Conservation (phyloP, 2,329 filamentous ascomycete species). For the Aspergillus ochraceus region DNA sequence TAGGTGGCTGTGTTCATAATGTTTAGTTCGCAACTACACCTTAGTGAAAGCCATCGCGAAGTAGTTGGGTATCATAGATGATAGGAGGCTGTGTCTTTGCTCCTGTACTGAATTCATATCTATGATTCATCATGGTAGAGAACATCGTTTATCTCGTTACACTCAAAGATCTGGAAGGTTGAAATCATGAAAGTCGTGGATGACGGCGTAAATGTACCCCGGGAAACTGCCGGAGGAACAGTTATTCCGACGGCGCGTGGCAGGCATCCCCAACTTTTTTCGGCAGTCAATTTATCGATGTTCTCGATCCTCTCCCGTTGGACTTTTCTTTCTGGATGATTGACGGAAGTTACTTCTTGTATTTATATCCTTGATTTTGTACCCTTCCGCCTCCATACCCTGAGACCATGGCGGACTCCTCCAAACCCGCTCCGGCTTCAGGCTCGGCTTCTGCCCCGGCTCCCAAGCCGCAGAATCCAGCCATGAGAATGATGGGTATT, state of each 20-base stretch:
- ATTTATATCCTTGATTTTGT: neutral
- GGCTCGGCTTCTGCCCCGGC: conserved; percentile 39
- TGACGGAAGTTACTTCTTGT: neutral
- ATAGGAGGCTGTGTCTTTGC: no score
- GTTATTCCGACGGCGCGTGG: neutral
- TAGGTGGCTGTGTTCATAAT: no score
- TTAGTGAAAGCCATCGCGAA: no score
- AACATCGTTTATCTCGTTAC: no score
- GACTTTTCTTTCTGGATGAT: neutral
- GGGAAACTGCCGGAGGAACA: conserved; percentile 1
- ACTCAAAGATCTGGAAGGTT: no score
- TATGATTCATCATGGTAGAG: no score
- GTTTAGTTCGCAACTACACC: no score
- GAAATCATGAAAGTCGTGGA: no score
- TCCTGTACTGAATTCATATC: no score
- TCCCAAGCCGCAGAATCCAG: conserved; percentile 62
- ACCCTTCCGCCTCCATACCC: neutral
- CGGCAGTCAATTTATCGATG: neutral
- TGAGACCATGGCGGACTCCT: conserved; percentile 38
- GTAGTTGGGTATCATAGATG: no score
- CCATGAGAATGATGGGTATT: conserved; percentile 68
- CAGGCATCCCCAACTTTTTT: conserved; percentile 7
- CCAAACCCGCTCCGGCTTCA: conserved; percentile 35
- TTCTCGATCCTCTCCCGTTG: neutral
- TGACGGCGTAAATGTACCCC: neutral